phyloP scores from a whole-genome alignment of 2,329 filamentous ascomycete species.

The Immersiporthe knoxdaviesiana region DNA sequence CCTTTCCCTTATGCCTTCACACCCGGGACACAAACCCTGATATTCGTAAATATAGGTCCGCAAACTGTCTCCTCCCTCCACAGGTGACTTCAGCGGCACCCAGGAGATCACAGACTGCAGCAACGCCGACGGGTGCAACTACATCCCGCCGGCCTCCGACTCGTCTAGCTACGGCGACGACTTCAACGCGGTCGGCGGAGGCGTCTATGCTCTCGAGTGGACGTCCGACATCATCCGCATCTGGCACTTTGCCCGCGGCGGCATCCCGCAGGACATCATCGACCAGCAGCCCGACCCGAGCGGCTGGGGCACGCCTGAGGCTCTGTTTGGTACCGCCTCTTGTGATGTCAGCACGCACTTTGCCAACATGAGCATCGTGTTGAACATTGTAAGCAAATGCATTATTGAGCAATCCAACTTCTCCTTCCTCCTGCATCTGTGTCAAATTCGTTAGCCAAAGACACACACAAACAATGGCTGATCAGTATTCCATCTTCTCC shows the following conservation, averaged over 20 bases:
- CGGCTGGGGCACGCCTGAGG: conserved; percentile 70
- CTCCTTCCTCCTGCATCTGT: too few relatives aligned
- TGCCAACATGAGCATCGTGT: conserved; percentile 69
- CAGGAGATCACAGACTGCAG: conserved; percentile 42
- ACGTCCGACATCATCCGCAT: conserved; percentile 68
- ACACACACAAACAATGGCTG: not conserved
- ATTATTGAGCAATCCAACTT: too few relatives aligned
- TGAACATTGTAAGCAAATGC: conserved; percentile 68
- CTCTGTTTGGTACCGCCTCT: conserved; percentile 64
- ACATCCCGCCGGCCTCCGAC: conserved; percentile 44
- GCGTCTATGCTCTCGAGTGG: conserved; percentile 75
- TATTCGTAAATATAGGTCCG: conserved; percentile 23
- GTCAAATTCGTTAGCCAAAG: not conserved
- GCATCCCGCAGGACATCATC: conserved; percentile 67
- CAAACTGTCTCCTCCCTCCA: conserved; percentile 18
- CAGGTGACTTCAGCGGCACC: conserved; percentile 34
- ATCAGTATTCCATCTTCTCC: conserved; percentile 13
- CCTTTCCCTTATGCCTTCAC: not conserved
- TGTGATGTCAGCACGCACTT: conserved; percentile 73
- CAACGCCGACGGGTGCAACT: conserved; percentile 51
- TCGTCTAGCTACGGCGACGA: conserved; percentile 59
- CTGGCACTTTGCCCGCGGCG: conserved; percentile 74
- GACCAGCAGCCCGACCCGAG: conserved; percentile 61
- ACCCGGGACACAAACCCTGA: not conserved
- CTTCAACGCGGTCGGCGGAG: conserved; percentile 70